Conservation (phyloP, 31 red algal species). For the Odonthalia washingtoniensis region DNA sequence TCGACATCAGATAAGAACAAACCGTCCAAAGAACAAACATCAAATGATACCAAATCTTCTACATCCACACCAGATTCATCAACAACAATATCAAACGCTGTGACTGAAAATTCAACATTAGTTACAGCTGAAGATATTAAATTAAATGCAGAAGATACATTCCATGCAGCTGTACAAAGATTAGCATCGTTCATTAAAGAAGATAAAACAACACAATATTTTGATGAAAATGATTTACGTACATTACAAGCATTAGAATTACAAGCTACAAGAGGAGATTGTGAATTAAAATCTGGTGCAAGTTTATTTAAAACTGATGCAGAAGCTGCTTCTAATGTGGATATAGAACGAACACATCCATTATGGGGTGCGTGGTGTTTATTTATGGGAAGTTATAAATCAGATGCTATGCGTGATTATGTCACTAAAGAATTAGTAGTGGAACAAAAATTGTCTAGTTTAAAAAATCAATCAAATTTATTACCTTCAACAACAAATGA, state of each 20-base stretch:
- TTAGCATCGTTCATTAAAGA: constrained; percentile 41
- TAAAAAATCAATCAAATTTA: neutral
- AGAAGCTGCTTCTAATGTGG: constrained; percentile 69
- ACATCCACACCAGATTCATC: no score
- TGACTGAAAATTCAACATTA: neutral
- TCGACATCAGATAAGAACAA: neutral
- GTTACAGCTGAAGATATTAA: neutral
- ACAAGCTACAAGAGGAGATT: constrained; percentile 79
- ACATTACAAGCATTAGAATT: constrained; percentile 68
- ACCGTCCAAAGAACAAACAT: neutral
- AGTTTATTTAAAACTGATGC: constrained; percentile 80
- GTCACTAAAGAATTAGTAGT: constrained; percentile 68
- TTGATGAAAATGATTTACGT: constrained; percentile 67
- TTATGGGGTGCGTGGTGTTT: no score
- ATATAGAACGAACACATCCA: constrained; percentile 68
- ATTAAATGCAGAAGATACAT: constrained; percentile 66
- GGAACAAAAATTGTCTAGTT: constrained; percentile 45
- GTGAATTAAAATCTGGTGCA: constrained; percentile 54
- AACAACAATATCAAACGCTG: no score
- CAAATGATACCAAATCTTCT: neutral
- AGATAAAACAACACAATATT: constrained; percentile 21
- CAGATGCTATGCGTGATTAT: constrained; percentile 81
- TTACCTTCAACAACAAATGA: neutral
- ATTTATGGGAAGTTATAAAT: constrained; percentile 78
- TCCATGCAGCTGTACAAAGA: constrained; percentile 52